These are phyloP conservation scores for Microdochium paspali DNA, from an alignment of 2,329 filamentous ascomycete species.

Conservation along the genomic window DNA sequence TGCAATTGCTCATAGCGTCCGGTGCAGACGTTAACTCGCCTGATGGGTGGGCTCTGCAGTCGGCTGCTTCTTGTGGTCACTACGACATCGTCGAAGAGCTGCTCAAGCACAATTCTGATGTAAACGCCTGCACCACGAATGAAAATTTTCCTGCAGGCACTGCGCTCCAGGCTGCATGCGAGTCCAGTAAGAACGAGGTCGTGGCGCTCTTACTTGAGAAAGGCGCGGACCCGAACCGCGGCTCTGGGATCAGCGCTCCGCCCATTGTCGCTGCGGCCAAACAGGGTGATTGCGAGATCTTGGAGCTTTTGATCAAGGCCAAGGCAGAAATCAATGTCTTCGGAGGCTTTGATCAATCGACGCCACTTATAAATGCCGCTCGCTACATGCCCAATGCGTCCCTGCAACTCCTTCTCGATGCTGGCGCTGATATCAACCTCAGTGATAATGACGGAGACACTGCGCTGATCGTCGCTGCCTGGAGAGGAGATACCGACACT, in stretches of 20 bases:
- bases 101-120: conserved; percentile 21
- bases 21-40: conserved; percentile 23
- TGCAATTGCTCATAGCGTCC: conserved; percentile 20
- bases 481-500: conserved; percentile 19
- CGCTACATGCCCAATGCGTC: conserved; percentile 20
- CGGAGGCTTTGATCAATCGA: conserved; percentile 21
- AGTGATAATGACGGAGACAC: conserved; percentile 24
- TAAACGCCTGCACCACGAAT: conserved; percentile 20
- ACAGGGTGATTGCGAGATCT: conserved; percentile 22
- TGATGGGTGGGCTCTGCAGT: conserved; percentile 26
- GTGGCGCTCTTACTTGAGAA: conserved; percentile 26
- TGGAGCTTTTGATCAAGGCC: conserved; percentile 22
- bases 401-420: conserved; percentile 20
- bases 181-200: conserved; percentile 22
- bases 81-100: conserved; percentile 23
- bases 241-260: conserved; percentile 19
- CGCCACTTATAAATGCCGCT: conserved; percentile 27
- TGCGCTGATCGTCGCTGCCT: conserved; percentile 25
- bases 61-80: conserved; percentile 24
- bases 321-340: conserved; percentile 25
- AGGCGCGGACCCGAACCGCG: conserved; percentile 25
- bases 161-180: conserved; percentile 28
- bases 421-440: conserved; percentile 26
- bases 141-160: conserved; percentile 21
- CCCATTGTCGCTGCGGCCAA: conserved; percentile 27